Percentiles rank a stretch among this genome's conserved stretches.
These are phyloP conservation scores for Quercus lobata DNA, from an alignment of 331 rosid species.

Conservation along the genomic window DNA sequence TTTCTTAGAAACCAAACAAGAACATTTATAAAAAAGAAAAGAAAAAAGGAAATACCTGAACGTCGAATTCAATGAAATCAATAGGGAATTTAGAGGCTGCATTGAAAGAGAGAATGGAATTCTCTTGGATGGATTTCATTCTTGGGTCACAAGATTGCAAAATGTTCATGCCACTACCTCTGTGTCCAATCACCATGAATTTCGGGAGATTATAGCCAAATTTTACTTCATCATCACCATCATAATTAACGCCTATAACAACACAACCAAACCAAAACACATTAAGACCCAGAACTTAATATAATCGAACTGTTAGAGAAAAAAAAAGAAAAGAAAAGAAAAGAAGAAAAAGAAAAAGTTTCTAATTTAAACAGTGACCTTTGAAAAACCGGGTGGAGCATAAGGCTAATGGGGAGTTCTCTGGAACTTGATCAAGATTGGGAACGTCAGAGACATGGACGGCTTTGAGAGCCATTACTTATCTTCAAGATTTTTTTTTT, in stretches of 20 bases:
- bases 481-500: background rate
- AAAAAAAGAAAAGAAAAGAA: background rate
- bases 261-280: too few species aligned
- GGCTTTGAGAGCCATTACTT: slow-evolving; percentile 42
- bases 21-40: too few species aligned
- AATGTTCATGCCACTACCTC: slow-evolving; percentile 78
- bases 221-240: background rate
- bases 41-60: slow-evolving; percentile 49
- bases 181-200: slow-evolving; percentile 70
- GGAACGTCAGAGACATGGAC: slow-evolving; percentile 57
- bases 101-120: slow-evolving; percentile 65
- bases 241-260: background rate
- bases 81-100: slow-evolving; percentile 48
- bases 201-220: slow-evolving; percentile 16
- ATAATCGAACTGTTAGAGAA: background rate
- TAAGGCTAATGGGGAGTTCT: slow-evolving; percentile 28
- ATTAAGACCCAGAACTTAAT: background rate
- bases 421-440: slow-evolving; percentile 42
- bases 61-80: slow-evolving; percentile 77
- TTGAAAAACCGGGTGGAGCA: slow-evolving; percentile 22
- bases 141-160: slow-evolving; percentile 56
- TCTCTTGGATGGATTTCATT: slow-evolving; percentile 62
- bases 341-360: background rate
- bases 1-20: too few species aligned
- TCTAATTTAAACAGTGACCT: slow-evolving; percentile 6